Conservation (phyloP, 2,329 filamentous ascomycete genomes). For the Calycina marina region DNA sequence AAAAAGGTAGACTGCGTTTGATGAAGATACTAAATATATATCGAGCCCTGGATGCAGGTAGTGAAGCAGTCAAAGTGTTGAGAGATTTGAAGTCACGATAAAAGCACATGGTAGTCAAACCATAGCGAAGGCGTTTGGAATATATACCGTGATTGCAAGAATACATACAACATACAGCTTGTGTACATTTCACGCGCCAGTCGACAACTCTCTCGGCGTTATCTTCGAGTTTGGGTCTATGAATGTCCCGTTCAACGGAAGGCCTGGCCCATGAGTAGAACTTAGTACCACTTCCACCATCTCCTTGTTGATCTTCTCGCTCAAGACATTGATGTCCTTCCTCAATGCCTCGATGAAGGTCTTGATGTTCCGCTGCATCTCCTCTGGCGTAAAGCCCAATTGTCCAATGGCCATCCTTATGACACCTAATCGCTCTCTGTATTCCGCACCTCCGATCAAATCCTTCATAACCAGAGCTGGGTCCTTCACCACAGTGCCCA, state of each 20-base stretch:
- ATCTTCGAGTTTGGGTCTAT: conserved; percentile 43
- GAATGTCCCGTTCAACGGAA: conserved; percentile 75
- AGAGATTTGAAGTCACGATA: conserved; percentile 17
- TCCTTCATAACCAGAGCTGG: conserved; percentile 62
- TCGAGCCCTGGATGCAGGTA: conserved; percentile 42
- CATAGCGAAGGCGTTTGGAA: conserved; percentile 32
- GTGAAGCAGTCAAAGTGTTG: conserved; percentile 39
- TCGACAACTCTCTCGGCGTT: conserved; percentile 35
- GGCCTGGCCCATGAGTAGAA: conserved; percentile 73
- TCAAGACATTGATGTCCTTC: conserved; percentile 55
- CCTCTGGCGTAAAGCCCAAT: conserved; percentile 73
- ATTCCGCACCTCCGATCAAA: conserved; percentile 72
- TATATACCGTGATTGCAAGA: conserved; percentile 15
- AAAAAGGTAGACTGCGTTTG: conserved; percentile 27
- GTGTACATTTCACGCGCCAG: conserved; percentile 24
- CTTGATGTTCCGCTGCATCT: conserved; percentile 74
- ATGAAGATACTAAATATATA: conserved; percentile 46
- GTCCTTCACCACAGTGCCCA: conserved; percentile 76
- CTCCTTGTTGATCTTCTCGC: conserved; percentile 53
- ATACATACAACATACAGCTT: conserved; percentile 26
- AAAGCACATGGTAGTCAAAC: conserved; percentile 17
- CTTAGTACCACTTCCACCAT: conserved; percentile 68
- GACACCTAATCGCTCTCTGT: conserved; percentile 73
- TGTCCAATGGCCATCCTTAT: conserved; percentile 85
- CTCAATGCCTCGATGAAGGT: conserved; percentile 62